phyloP scores from a whole-genome alignment of 805 yeast genomes.

The Candida maltosa region DNA sequence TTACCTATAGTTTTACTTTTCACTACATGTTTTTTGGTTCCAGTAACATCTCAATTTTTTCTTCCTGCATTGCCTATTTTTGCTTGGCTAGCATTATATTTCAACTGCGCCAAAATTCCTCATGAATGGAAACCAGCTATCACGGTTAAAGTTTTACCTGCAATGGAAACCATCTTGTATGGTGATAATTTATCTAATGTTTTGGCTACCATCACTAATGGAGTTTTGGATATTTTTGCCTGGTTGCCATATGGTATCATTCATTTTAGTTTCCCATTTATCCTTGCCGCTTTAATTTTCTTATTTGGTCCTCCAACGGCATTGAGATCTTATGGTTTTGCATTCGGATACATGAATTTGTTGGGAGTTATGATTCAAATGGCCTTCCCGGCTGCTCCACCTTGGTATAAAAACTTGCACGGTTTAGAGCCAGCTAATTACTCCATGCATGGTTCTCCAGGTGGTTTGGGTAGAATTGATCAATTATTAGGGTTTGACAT shows the following conservation, averaged over 20 bases:
- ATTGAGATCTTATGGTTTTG: constrained; percentile 79
- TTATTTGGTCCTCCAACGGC: constrained; percentile 90
- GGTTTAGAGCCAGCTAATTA: constrained; percentile 90
- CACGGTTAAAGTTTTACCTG: constrained; percentile 82
- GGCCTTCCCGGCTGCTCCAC: constrained; percentile 91
- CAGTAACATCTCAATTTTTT: constrained; percentile 81
- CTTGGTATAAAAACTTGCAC: constrained; percentile 87
- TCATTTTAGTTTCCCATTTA: constrained; percentile 88
- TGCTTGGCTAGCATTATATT: constrained; percentile 82
- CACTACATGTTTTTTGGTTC: constrained; percentile 52
- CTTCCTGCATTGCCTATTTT: constrained; percentile 78
- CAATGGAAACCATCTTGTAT: constrained; percentile 85
- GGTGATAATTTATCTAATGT: constrained; percentile 88
- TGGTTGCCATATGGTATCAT: constrained; percentile 94
- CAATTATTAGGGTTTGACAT: constrained; percentile 70
- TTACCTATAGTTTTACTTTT: constrained; percentile 40
- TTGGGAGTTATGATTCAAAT: constrained; percentile 82
- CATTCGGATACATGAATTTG: constrained; percentile 93
- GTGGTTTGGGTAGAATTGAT: constrained; percentile 90
- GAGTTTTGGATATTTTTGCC: constrained; percentile 75
- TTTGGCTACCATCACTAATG: constrained; percentile 66
- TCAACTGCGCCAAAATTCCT: constrained; percentile 73
- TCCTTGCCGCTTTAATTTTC: constrained; percentile 74
- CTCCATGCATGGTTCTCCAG: constrained; percentile 90
- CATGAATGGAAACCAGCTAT: constrained; percentile 80